Evolutionary conservation across 2,329 filamentous ascomycete species (phyloP).

Genomic region (Ilyonectria mors-panacis): DNA sequence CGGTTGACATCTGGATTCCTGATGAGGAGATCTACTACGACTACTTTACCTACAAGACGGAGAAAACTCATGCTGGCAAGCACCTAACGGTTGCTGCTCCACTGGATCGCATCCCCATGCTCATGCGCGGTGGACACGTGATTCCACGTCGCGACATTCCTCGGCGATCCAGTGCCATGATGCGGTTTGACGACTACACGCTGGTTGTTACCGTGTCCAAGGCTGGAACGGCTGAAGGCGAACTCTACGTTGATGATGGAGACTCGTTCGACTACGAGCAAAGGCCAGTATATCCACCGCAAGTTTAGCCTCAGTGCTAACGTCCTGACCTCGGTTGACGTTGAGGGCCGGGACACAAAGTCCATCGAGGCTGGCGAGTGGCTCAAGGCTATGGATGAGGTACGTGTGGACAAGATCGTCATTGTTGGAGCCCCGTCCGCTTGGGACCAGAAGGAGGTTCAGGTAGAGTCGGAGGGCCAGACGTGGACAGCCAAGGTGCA

Average conservation of each 20-base stretch:
- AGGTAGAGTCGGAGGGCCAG: constrained; percentile 68
- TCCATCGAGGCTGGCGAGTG: constrained; percentile 76
- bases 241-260: constrained; percentile 93
- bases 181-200: constrained; percentile 96
- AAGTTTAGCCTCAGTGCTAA: constrained; percentile 77
- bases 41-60: constrained; percentile 89
- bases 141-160: constrained; percentile 91
- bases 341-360: constrained; percentile 67
- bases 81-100: constrained; percentile 80
- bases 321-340: constrained; percentile 78
- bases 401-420: constrained; percentile 87
- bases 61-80: constrained; percentile 79
- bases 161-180: constrained; percentile 86
- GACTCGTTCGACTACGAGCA: constrained; percentile 90
- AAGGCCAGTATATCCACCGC: constrained; percentile 90
- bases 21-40: constrained; percentile 94
- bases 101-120: constrained; percentile 86
- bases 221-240: constrained; percentile 75
- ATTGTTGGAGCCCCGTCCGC: constrained; percentile 82
- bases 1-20: constrained; percentile 86
- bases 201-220: constrained; percentile 82
- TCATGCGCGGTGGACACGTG: constrained; percentile 95
- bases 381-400: constrained; percentile 82
- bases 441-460: constrained; percentile 78
- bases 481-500: constrained; percentile 72